phyloP scores from a whole-genome alignment of 129 eudicot species.

The Lactuca sativa region DNA sequence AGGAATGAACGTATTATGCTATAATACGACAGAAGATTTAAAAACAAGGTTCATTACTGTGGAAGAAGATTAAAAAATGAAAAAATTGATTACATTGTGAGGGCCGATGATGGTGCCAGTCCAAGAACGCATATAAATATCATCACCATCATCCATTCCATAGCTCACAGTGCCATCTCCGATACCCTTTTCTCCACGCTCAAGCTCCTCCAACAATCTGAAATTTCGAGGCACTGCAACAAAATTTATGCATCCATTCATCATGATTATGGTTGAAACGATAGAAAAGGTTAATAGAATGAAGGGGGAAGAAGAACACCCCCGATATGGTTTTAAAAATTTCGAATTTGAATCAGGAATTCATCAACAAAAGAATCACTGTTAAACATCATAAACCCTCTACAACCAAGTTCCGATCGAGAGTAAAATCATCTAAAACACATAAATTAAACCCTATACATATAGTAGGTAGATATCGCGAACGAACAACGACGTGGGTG shows the following conservation, averaged over 20 bases:
- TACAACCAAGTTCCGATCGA: background rate
- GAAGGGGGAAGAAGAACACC: background rate
- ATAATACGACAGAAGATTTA: background rate
- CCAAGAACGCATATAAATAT: conserved; percentile 89
- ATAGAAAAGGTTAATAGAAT: background rate
- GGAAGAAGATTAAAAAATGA: background rate
- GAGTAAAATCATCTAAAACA: background rate
- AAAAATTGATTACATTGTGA: conserved; percentile 49
- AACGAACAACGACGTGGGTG: background rate
- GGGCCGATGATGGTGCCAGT: conserved; percentile 89
- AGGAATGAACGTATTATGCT: background rate
- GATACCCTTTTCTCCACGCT: conserved; percentile 90
- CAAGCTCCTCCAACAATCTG: conserved; percentile 89
- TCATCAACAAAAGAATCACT: background rate
- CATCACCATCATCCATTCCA: conserved; percentile 94
- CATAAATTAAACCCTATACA: background rate
- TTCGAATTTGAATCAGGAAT: conserved; percentile 11
- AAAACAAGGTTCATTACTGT: background rate
- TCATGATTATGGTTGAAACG: background rate
- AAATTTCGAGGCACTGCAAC: conserved; percentile 81
- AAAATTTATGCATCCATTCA: conserved; percentile 1
- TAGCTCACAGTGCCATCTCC: conserved; percentile 92
- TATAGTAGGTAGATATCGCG: background rate
- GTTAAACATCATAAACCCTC: conserved; percentile 14
- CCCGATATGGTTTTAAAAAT: background rate